These are phyloP conservation scores for Populus trichocarpa DNA, from an alignment of 441 rosid genomes.

Conservation along the genomic window DNA sequence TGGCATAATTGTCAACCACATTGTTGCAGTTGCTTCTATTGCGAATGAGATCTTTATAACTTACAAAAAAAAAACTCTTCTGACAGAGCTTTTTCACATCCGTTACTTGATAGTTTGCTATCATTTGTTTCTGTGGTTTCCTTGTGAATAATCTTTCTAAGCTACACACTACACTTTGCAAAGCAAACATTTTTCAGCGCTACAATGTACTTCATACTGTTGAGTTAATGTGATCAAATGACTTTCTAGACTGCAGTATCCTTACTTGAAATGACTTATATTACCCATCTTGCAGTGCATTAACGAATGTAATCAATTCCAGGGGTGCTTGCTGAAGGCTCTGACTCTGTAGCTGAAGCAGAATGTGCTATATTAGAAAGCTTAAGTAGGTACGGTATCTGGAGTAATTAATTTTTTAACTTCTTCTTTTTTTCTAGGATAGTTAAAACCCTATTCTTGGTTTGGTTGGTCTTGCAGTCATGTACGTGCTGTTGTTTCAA, in stretches of 20 bases:
- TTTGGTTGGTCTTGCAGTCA: slow-evolving; percentile 53
- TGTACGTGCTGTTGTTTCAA: slow-evolving; percentile 80
- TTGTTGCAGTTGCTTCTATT: not conserved
- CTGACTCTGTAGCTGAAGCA: slow-evolving; percentile 61
- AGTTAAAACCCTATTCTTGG: slow-evolving; percentile 2
- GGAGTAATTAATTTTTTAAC: not conserved
- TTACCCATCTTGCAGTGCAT: slow-evolving; percentile 27
- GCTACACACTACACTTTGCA: not conserved
- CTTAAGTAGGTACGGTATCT: slow-evolving; percentile 62
- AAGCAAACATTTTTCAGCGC: not conserved
- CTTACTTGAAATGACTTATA: slow-evolving; percentile 12
- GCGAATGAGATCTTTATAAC: not conserved
- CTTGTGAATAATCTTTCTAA: not conserved
- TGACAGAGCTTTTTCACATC: not conserved
- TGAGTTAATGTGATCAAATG: not conserved
- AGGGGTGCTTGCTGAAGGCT: slow-evolving; percentile 76
- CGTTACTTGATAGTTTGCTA: not conserved
- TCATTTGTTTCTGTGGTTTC: not conserved
- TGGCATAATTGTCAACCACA: not conserved
- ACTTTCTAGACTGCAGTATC: not conserved
- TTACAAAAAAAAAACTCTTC: not conserved
- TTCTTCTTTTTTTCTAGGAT: not conserved
- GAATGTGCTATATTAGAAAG: slow-evolving; percentile 71
- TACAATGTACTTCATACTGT: not conserved
- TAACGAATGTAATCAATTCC: slow-evolving; percentile 36